Evolutionary conservation across 768 basidiomycete genomes (phyloP).

Genomic region (Kwoniella bestiolae): DNA sequence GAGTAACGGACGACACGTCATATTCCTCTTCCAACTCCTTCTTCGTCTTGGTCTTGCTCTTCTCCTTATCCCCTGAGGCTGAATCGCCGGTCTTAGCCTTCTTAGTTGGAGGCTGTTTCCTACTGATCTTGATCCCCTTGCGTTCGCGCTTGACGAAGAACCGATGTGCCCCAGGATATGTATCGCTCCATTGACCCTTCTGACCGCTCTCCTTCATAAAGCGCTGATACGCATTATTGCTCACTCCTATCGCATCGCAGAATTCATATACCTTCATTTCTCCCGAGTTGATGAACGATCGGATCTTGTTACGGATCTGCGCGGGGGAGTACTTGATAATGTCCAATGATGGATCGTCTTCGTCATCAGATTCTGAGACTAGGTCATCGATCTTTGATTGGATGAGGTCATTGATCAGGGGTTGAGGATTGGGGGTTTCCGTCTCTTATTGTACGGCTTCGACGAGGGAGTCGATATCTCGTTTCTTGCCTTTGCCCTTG

Average conservation of each 20-base stretch:
- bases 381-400: no score
- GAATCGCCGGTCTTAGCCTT: not conserved
- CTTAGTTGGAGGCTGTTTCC: not conserved
- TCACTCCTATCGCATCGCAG: not conserved
- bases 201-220: not conserved
- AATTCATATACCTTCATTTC: conserved; percentile 3
- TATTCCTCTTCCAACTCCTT: not conserved
- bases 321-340: not conserved
- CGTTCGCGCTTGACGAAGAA: not conserved
- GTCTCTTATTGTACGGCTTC: not conserved
- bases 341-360: not conserved
- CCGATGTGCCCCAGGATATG: not conserved
- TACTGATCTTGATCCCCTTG: not conserved
- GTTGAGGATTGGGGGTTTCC: not conserved
- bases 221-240: not conserved
- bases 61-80: not conserved
- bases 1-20: not conserved
- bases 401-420: not conserved
- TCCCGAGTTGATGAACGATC: not conserved
- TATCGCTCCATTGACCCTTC: not conserved
- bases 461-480: not conserved
- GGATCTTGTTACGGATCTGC: conserved; percentile 3
- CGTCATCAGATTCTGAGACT: no score
- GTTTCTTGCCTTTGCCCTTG: not conserved
- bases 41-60: not conserved